These are phyloP conservation scores for Tolypocladium ophioglossoides DNA, from an alignment of 2,329 filamentous ascomycete genomes.

Conservation along the genomic window DNA sequence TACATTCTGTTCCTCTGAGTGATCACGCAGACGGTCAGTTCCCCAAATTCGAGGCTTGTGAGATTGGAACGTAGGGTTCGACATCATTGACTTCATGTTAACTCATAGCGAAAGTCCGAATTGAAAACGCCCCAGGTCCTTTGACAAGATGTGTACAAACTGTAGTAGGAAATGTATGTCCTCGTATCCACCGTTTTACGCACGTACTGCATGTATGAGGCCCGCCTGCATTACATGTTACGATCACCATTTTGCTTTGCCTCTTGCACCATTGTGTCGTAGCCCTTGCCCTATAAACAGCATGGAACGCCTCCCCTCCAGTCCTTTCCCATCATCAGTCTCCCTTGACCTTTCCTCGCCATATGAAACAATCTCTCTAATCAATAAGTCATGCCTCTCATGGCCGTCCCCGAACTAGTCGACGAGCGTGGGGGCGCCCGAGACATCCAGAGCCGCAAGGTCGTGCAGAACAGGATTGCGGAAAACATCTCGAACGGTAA, in stretches of 20 bases:
- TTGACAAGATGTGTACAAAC: neutral
- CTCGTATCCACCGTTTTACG: neutral
- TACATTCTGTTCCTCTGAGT: no score
- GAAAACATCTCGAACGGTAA: conserved; percentile 17
- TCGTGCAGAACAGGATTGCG: conserved; percentile 7
- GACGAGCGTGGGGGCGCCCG: neutral
- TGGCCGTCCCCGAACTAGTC: neutral
- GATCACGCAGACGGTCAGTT: no score
- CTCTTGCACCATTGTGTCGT: neutral
- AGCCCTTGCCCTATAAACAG: no score
- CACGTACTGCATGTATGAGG: neutral
- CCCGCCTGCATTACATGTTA: neutral
- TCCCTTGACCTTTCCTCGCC: no score
- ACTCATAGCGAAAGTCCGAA: no score
- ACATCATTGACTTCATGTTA: no score
- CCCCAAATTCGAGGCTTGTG: no score
- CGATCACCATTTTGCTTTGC: neutral
- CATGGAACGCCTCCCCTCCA: neutral
- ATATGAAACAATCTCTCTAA: no score
- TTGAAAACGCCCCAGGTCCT: no score
- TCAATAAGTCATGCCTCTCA: neutral
- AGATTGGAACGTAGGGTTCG: no score
- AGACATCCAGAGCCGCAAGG: neutral
- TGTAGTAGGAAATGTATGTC: neutral
- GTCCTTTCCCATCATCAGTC: no score